Evolutionary conservation across 2,329 filamentous ascomycete species (phyloP).

Genomic region (Diaporthe capsici): DNA sequence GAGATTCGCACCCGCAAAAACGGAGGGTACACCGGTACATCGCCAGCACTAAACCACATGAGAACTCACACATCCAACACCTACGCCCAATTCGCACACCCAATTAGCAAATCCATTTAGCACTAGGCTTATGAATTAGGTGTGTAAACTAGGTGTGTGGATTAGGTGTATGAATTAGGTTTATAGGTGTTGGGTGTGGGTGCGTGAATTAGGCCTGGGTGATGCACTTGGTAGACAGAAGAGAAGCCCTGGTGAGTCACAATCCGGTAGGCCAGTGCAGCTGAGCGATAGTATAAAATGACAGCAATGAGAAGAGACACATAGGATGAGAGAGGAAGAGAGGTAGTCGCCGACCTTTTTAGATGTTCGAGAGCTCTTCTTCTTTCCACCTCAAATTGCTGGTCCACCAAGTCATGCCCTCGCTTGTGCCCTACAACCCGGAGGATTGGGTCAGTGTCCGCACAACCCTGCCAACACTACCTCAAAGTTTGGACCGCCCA

Average conservation of each 20-base stretch:
- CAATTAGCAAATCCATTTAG: no score
- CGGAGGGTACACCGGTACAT: no score
- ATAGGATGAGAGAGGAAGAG: no score
- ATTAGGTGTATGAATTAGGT: no score
- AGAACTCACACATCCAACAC: no score
- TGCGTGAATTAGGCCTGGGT: no score
- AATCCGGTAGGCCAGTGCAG: not conserved
- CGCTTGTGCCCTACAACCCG: not conserved
- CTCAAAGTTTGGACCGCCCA: not conserved
- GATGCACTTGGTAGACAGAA: not conserved
- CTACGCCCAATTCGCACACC: no score
- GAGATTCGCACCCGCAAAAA: no score
- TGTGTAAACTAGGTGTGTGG: no score
- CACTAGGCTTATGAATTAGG: no score
- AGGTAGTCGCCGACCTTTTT: not conserved
- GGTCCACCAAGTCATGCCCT: not conserved
- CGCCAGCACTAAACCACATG: no score
- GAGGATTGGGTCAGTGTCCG: constrained; percentile 13
- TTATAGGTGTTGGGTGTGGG: no score
- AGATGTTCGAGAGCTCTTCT: not conserved
- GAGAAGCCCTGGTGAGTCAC: constrained; percentile 18
- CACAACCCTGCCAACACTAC: constrained; percentile 18
- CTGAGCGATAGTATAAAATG: not conserved
- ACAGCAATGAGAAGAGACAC: not conserved
- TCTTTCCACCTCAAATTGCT: not conserved